Conservation (phyloP, 2,329 filamentous ascomycete genomes). For the Sclerotinia nivalis region DNA sequence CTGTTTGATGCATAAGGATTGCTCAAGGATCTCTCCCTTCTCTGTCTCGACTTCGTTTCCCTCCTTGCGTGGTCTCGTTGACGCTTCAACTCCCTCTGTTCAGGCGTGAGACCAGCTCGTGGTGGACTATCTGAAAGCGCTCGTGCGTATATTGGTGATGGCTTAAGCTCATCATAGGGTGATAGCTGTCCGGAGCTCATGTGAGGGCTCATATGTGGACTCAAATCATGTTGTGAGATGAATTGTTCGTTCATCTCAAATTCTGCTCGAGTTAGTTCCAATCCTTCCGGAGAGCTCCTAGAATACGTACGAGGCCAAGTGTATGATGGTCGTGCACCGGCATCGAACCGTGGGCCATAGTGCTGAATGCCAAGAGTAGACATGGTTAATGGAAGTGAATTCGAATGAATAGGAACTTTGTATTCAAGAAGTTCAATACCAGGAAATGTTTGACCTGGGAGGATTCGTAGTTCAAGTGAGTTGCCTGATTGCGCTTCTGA, state of each 20-base stretch:
- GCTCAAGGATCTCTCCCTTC: slow-evolving; percentile 46
- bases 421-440: slow-evolving; percentile 26
- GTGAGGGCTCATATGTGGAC: slow-evolving; percentile 30
- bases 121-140: slow-evolving; percentile 57
- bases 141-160: slow-evolving; percentile 39
- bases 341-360: slow-evolving; percentile 40
- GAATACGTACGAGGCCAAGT: slow-evolving; percentile 41
- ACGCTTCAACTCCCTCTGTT: slow-evolving; percentile 63
- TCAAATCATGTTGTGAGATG: slow-evolving; percentile 32
- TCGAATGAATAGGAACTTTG: slow-evolving; percentile 27
- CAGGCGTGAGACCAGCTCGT: slow-evolving; percentile 54
- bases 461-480: slow-evolving; percentile 35
- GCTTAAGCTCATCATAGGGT: slow-evolving; percentile 39
- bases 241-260: slow-evolving; percentile 40
- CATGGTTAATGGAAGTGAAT: slow-evolving; percentile 25
- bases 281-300: background rate
- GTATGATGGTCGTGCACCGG: slow-evolving; percentile 36
- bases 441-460: slow-evolving; percentile 34
- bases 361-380: slow-evolving; percentile 40
- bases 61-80: slow-evolving; percentile 60
- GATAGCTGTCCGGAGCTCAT: slow-evolving; percentile 35
- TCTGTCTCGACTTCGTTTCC: slow-evolving; percentile 57
- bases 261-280: slow-evolving; percentile 34
- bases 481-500: slow-evolving; percentile 34
- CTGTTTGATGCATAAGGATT: slow-evolving; percentile 39